Conservation (phyloP, 208 protist species). For the Polymyxa betae region DNA sequence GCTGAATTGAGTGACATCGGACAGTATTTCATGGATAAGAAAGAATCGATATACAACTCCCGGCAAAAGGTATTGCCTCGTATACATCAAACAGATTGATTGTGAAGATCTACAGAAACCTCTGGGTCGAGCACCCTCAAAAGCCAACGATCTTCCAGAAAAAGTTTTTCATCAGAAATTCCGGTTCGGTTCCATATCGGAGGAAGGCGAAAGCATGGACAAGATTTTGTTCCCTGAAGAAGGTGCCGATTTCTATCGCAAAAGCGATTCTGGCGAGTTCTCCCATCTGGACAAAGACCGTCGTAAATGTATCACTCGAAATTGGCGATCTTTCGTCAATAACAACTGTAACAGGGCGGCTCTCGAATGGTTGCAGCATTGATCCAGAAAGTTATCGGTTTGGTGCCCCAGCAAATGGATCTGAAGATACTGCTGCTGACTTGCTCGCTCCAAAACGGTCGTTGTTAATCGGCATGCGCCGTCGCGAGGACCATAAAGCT, state of each 20-base stretch:
- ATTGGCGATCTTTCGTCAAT: too few relatives aligned
- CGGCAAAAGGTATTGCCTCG: background rate
- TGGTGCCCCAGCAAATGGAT: background rate
- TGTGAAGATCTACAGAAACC: background rate
- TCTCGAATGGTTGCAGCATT: background rate
- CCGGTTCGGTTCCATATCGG: background rate
- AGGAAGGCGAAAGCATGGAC: background rate
- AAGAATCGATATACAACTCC: background rate
- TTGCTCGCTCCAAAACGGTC: background rate
- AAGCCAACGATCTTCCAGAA: background rate
- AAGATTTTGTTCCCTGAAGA: background rate
- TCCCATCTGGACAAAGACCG: too few relatives aligned
- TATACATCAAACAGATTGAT: background rate
- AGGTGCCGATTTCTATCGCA: background rate
- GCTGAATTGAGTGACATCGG: background rate
- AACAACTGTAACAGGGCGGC: background rate
- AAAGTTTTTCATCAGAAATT: background rate
- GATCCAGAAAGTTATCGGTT: background rate
- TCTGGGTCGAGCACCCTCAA: background rate
- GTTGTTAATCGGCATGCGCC: background rate
- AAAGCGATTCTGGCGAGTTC: background rate
- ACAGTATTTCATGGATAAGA: background rate
- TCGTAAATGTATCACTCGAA: too few relatives aligned
- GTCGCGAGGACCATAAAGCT: slow-evolving; percentile 6
- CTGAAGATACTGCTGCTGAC: background rate